A percentile compares a stretch with the other conserved stretches of the same genome.
phyloP scores from a whole-genome alignment of 176 grass and related monocot genomes.

The Musa acuminata region DNA sequence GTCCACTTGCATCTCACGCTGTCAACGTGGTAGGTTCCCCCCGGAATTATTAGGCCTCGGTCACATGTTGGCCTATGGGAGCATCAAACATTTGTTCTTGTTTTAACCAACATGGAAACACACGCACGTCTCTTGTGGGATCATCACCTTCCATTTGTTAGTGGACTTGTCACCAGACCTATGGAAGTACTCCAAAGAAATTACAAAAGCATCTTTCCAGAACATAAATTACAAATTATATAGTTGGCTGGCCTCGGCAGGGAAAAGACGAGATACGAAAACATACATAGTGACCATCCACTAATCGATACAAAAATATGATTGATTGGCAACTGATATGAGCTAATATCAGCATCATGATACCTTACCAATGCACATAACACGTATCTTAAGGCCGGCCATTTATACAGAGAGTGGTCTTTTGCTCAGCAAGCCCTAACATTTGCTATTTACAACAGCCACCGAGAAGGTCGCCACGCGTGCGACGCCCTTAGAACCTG shows the following conservation, averaged over 20 bases:
- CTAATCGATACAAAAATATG: no score
- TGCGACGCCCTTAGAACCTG: constrained; percentile 36
- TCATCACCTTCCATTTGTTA: not conserved
- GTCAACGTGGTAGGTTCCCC: not conserved
- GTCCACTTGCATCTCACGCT: not conserved
- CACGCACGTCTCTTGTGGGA: not conserved
- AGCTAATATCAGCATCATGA: no score
- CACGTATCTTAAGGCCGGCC: no score
- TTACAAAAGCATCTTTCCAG: no score
- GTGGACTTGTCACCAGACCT: not conserved
- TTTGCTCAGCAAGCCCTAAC: not conserved
- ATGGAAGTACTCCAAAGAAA: not conserved
- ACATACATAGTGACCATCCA: no score
- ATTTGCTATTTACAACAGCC: not conserved
- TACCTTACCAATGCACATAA: no score
- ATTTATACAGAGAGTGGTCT: no score
- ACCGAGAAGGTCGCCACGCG: not conserved
- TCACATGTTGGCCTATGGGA: not conserved
- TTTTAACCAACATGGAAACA: not conserved
- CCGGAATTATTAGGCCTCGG: not conserved
- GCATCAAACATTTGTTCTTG: not conserved
- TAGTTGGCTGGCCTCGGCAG: no score
- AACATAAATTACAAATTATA: no score
- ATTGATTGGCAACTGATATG: no score
- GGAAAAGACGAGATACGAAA: no score